Evolutionary conservation across 257 asterid species (phyloP), one percentile per base, ranked within the genome.

Genomic region (Phtheirospermum japonicum): DNA sequence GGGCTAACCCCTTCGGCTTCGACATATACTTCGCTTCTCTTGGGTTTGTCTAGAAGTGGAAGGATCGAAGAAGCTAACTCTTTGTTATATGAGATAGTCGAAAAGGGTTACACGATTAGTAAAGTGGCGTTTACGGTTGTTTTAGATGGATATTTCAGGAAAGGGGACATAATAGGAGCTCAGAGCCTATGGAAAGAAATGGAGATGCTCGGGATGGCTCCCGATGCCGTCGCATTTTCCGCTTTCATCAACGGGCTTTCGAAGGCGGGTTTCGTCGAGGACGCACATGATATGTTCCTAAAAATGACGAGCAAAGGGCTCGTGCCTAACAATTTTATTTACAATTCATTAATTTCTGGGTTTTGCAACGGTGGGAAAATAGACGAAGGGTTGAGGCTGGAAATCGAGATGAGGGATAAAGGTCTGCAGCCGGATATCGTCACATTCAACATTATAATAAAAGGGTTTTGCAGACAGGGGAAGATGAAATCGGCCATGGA

Each of bases 191-290:
- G 99, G 99, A 77, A 78, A 66, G 89, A 83, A 59, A 89, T 92
- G 99, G 85, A 75, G 68, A 74, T 54, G 71, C 70, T 68, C 40
- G 89, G 86, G 59, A 66, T 89, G 76, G 88, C 86, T 64, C 97
- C 97, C 57, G 99, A 92, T 79, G 84, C 75, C 70, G 94, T 92
- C 73, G 95, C 96, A 42, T 89, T 78, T 76, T 92, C 99, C 70
- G 88, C 97, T 64, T 86, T 80, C 59, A 75, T 92, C 56, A 77
- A 83, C 57, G 97, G 97, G 20, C 89, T 92, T 49, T 80, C 82
- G 23, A 83, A 74, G 75, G 71, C 77, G 10, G 96, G 90, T 30
- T 83, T 75, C 57, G 72, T 86, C 71, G 88, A 77, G 42, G 94
- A 85, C 49, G 96, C 91, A 7, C 69, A 80, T 75, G 68, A 69